These are phyloP conservation scores for Cyberlindnera mississippiensis DNA, from an alignment of 805 yeast species.

Conservation along the genomic window DNA sequence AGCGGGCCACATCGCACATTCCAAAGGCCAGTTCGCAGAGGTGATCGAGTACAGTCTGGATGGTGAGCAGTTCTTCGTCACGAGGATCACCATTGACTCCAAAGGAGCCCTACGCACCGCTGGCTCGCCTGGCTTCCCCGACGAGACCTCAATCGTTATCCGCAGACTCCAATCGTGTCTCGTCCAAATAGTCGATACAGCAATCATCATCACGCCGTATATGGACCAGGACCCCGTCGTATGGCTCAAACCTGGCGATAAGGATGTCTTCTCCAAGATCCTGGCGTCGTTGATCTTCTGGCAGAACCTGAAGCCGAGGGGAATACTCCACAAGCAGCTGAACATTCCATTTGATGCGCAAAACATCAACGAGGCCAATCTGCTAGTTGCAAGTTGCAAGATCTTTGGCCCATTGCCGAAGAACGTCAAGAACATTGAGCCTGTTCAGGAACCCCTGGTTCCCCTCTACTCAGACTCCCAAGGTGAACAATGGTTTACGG, in stretches of 20 bases:
- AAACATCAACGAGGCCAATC: slow-evolving; percentile 31
- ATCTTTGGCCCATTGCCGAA: slow-evolving; percentile 49
- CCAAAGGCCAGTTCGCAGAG: slow-evolving; percentile 8
- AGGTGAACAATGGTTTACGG: slow-evolving; percentile 56
- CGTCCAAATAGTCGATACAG: slow-evolving; percentile 6
- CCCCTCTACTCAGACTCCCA: slow-evolving; percentile 33
- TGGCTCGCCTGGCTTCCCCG: neutral
- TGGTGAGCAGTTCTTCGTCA: slow-evolving; percentile 9
- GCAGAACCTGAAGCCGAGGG: slow-evolving; percentile 51
- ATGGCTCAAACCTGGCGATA: slow-evolving; percentile 23
- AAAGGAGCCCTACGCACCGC: slow-evolving; percentile 4
- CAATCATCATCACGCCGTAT: slow-evolving; percentile 9
- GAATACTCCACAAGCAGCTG: slow-evolving; percentile 44
- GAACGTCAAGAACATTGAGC: slow-evolving; percentile 16
- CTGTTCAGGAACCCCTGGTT: slow-evolving; percentile 16
- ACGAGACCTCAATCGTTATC: slow-evolving; percentile 4
- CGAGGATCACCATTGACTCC: slow-evolving; percentile 4
- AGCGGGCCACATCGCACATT: slow-evolving; percentile 5
- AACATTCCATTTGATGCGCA: slow-evolving; percentile 20
- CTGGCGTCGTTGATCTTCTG: slow-evolving; percentile 48
- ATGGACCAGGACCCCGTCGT: slow-evolving; percentile 8
- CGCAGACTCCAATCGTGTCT: slow-evolving; percentile 13
- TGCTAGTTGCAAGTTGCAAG: slow-evolving; percentile 61
- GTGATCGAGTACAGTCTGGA: slow-evolving; percentile 11
- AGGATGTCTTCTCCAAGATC: slow-evolving; percentile 36